Evolutionary conservation across 805 yeast genomes (phyloP), one percentile per base, ranked within the genome.

Genomic region (Zygotorulaspora danielsina): DNA sequence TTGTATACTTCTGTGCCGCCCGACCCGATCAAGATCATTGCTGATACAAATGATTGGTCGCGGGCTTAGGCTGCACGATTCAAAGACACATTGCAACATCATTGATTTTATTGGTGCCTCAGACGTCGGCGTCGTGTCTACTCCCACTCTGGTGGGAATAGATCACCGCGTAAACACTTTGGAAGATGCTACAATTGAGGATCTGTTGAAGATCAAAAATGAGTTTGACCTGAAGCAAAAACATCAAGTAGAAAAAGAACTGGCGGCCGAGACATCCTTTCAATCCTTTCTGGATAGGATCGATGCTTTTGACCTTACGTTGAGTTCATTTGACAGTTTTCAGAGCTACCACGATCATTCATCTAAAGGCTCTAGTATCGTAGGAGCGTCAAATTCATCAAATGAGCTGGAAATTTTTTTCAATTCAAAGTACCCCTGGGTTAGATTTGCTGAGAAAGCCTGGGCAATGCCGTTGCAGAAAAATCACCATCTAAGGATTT

Each of bases 21-120:
- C 96, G 1, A 84, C 96, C 0, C 72, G 71, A 42, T 88, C 96
- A 1, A 64, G 78, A 21, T 76, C 83, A 0, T 63, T 89, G 30
- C 62, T 86, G 25, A 71, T 79, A 12, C 97, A 89, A 56, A 89
- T 89, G 96, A 72, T 89, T 13, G 97, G 97, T 0, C 69, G 97
- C 40, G 97, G 97, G 0, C 63, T 89, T 28, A 64, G 97, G 25
- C 49, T 76, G 10, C 78, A 78, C 51, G 65, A 70, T 2, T 75
- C 72, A 0, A 89, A 89, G 54, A 59, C 69, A 2, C 65, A 69
- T 43, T 87, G 97, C 53, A 82, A 81, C 51, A 71, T 89, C 5
- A 71, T 86, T 1, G 96, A 88, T 56, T 76, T 87, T 60, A 84
- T 79, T n/a, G 84, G 79, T 8, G 71, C 80, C 0, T 67, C 66